Evolutionary conservation across 176 grass and related monocot genomes (phyloP), one percentile per base, ranked within the genome.

Genomic region (Phoenix roebelenii): DNA sequence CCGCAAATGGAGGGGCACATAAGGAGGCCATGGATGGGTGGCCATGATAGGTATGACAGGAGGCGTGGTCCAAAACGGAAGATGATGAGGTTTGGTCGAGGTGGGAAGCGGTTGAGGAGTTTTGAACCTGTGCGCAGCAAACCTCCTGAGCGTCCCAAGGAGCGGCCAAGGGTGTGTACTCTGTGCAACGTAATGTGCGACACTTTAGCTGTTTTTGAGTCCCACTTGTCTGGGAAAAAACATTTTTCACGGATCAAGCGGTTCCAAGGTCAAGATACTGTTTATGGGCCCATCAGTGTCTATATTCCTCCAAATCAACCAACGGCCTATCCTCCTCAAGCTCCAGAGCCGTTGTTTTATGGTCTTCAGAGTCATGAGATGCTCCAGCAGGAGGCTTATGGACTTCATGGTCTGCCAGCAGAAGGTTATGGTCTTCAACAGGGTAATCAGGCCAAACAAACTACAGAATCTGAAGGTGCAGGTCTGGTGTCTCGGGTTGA

Each of bases 191-290:
- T 59, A 32, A 86, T 15, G 23, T 86, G 83, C 12, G 70, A 86
- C 61, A 82, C 83, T 32, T 53, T 57, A 74, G 69, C 78, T 61
- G 83, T 86, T 51, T 86, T 86, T 66, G 70, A 82, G 5, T 63
- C 55, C 5, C 83, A 86, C 74, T 18, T 82, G 4, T 61, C 59
- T 15, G 83, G 83, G 50, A 86, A 78, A 62, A 82, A 86, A 49
- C 83, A 86, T 64, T 32, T 60, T 48, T 64, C 64, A 9, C 44
- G 60, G 58, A 58, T 86, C 58, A 86, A 73, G 56, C 74, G 75
- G 17, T 81, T 59, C 26, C 77, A 81, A 72, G 57, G 64, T 10
- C 50, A 63, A 32, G 68, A 66, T 63, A 49, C 54, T 49, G 50
- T 81, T 16, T 86, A 77, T 18, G 83, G 83, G n/a, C 74, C 74